Evolutionary conservation across 2,329 filamentous ascomycete genomes (phyloP), one percentile per base, ranked within the genome.

Genomic region (Emericellopsis cladophorae): DNA sequence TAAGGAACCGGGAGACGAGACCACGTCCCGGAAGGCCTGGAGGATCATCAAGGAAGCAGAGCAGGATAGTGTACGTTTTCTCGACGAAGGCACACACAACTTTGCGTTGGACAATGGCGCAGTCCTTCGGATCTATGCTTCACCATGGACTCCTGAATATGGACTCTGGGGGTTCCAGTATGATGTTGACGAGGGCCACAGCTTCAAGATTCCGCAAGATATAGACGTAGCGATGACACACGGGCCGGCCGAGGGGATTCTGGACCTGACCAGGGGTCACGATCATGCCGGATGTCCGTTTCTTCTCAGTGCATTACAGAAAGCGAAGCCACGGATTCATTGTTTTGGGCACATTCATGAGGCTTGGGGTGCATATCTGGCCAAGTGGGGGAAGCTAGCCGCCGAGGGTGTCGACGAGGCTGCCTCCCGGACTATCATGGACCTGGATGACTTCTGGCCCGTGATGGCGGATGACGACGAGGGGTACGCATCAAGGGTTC

Each of bases 301-400:
- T 14, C 60, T 78, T 3, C 65, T 74, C 40, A 52, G 51, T 0
- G 67, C 72, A 0, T 49, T 77, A 0, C 57, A 61, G 2, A 49
- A 50, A 0, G 59, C 64, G 1, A 58, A 55, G 23, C 72, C 73
- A 2, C 51, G 52, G 7, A 46, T 77, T 4, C 70, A 75, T 50
- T 76, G 71, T 51, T 77, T 76, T 43, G 73, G 73, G 0, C 74
- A 77, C 45, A 68, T 76, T n/a, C 74, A 78, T 49, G 70, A 75
- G 47, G 66, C 61, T 0, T 81, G 74, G 72, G 78, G 77, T 3
- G 67, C 64, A 0, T 69, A 67, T 40, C 44, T 73, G 3, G 65
- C 75, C 0, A 56, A 58, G 1, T 82, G 76, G 78, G 56, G 52
- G 11, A 18, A 46, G 8, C 49, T 42, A 4, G 8, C 8, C 9